Conservation (phyloP, 192 early-diverging fungal genomes). For the Mortierella antarctica region DNA sequence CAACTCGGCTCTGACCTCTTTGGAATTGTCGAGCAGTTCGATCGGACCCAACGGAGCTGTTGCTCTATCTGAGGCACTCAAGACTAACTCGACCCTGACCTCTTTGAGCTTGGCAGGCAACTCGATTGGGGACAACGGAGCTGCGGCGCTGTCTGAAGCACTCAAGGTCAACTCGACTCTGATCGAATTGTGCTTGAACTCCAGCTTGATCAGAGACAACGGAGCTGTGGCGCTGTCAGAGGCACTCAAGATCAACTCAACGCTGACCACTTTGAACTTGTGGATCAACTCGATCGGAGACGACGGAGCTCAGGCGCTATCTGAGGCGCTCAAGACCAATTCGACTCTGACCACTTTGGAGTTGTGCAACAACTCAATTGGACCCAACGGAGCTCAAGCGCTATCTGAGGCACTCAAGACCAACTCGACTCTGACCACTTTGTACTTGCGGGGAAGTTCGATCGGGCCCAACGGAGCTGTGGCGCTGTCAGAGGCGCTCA, state of each 20-base stretch:
- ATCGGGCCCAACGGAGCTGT: no score
- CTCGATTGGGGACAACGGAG: no score
- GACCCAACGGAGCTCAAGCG: conserved; percentile 1
- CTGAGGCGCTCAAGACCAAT: conserved; percentile 27
- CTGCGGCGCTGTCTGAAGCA: no score
- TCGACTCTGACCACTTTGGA: conserved; percentile 17
- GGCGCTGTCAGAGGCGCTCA: no score
- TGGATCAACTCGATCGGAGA: not conserved
- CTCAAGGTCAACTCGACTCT: no score
- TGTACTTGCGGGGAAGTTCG: no score
- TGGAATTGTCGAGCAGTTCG: no score
- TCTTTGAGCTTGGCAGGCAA: no score
- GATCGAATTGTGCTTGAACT: not conserved
- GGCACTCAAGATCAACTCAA: conserved; percentile 20
- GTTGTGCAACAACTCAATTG: conserved; percentile 6
- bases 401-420: conserved; percentile 24
- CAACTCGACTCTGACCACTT: conserved; percentile 24
- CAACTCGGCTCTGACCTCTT: not conserved
- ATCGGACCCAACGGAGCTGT: no score
- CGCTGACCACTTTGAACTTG: conserved; percentile 13
- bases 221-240: conserved; percentile 5
- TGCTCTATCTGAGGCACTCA: no score
- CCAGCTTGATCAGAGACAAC: not conserved
- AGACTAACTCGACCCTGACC: no score
- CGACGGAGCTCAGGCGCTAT: conserved; percentile 8